phyloP scores from a whole-genome alignment of 768 basidiomycete genomes.

The Crassisporium funariophilum region DNA sequence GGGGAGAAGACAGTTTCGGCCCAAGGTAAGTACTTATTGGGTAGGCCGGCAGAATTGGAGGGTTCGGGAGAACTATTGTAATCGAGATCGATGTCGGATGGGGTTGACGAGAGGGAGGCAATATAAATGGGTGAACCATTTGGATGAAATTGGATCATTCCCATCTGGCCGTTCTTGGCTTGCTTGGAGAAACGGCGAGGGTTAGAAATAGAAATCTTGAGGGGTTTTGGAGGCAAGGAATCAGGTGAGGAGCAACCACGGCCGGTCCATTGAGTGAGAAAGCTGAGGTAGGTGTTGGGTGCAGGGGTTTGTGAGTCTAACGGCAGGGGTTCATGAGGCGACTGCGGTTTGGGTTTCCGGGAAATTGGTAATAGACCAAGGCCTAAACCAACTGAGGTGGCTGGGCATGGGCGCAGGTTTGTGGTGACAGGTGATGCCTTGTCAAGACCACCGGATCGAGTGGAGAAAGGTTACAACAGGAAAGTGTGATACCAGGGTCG shows the following conservation, averaged over 20 bases:
- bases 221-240: constrained; percentile 6
- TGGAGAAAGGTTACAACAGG: constrained; percentile 27
- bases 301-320: background rate
- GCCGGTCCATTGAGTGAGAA: constrained; percentile 17
- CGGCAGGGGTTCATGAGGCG: constrained; percentile 7
- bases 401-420: constrained; percentile 11
- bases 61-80: constrained; percentile 4
- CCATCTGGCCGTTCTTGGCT: constrained; percentile 14
- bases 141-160: constrained; percentile 8
- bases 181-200: constrained; percentile 21
- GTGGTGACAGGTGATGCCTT: constrained; percentile 27
- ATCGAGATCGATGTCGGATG: constrained; percentile 1
- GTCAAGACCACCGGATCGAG: constrained; percentile 17
- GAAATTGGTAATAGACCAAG: constrained; percentile 23
- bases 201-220: constrained; percentile 18
- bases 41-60: constrained; percentile 12
- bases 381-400: constrained; percentile 29
- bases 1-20: constrained; percentile 27
- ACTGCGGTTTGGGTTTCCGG: constrained; percentile 6
- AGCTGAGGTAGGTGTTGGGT: constrained; percentile 11
- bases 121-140: constrained; percentile 16
- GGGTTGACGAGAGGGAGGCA: constrained; percentile 11
- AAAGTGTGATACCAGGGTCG: constrained; percentile 20
- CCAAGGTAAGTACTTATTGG: constrained; percentile 29
- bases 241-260: constrained; percentile 20